A percentile compares a stretch with the other conserved stretches of the same genome.
Evolutionary conservation across 768 basidiomycete genomes (phyloP).

Genomic region (Amanita thiersii): DNA sequence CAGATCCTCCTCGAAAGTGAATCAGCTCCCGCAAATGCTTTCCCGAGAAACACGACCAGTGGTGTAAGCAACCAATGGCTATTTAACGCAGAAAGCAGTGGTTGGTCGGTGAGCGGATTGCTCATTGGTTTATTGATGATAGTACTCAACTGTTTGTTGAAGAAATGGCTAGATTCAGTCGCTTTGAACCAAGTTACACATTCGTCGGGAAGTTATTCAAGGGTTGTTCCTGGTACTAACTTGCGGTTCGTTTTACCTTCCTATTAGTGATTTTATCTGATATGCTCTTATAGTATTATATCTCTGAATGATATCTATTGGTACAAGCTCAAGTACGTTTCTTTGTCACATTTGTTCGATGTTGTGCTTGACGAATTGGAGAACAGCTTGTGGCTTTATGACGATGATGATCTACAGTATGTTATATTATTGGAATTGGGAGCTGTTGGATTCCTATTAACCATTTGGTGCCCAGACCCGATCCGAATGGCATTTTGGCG

Average conservation of each 20-base stretch:
- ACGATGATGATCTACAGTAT: slow-evolving; percentile 38
- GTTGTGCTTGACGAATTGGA: neutral
- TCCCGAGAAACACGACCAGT: slow-evolving; percentile 39
- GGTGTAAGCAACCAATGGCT: slow-evolving; percentile 42
- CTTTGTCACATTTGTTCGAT: neutral
- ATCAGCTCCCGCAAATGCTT: slow-evolving; percentile 47
- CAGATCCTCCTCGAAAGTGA: too few relatives aligned
- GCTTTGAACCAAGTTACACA: slow-evolving; percentile 37
- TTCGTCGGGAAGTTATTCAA: slow-evolving; percentile 47
- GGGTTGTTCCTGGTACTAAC: slow-evolving; percentile 37
- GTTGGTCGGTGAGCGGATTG: slow-evolving; percentile 35
- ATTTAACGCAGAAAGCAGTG: slow-evolving; percentile 40
- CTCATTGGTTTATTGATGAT: neutral
- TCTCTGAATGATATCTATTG: slow-evolving; percentile 55
- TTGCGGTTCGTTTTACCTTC: slow-evolving; percentile 30
- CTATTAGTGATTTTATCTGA: neutral
- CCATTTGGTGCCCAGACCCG: slow-evolving; percentile 25
- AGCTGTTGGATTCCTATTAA: neutral
- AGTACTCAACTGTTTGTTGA: neutral
- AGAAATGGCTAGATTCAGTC: slow-evolving; percentile 38
- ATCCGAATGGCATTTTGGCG: slow-evolving; percentile 52
- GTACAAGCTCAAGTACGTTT: slow-evolving; percentile 48
- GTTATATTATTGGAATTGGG: slow-evolving; percentile 12
- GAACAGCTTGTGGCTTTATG: slow-evolving; percentile 61
- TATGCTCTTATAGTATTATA: slow-evolving; percentile 34